phyloP scores from a whole-genome alignment of 345 rosid genomes.

The Populus alba region DNA sequence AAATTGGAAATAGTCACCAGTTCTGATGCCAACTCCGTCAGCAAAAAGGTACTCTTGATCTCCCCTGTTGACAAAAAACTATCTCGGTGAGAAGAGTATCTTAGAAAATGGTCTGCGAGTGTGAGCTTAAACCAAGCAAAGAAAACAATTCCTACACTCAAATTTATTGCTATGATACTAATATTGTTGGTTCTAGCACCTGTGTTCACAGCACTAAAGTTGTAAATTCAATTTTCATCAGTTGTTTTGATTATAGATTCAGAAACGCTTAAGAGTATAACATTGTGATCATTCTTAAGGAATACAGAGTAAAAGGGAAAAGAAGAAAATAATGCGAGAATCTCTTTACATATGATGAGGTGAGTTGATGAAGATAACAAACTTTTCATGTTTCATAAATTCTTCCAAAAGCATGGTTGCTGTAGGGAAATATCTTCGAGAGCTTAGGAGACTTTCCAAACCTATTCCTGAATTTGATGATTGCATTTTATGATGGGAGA shows the following conservation, averaged over 20 bases:
- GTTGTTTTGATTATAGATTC: not conserved
- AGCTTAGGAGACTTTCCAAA: too few species aligned
- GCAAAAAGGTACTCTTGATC: constrained; percentile 59
- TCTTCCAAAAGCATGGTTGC: too few species aligned
- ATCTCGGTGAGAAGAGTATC: not conserved
- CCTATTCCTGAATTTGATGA: too few species aligned
- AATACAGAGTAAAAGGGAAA: not conserved
- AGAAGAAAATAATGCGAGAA: not conserved
- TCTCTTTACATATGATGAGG: not conserved
- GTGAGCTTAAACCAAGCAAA: not conserved
- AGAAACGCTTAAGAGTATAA: too few species aligned
- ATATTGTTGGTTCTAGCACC: not conserved
- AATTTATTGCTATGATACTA: not conserved
- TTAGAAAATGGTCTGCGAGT: not conserved
- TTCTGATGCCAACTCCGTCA: constrained; percentile 52
- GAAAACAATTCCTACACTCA: not conserved
- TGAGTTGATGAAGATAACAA: not conserved
- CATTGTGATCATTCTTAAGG: too few species aligned
- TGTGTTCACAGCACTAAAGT: not conserved
- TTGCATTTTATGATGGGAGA: too few species aligned
- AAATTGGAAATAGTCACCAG: constrained; percentile 67
- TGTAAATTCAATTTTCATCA: not conserved
- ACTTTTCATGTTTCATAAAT: not conserved
- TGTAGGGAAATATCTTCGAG: too few species aligned
- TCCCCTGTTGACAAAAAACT: constrained; percentile 44